Conservation (phyloP, 208 protist species). For the Crithidia bombi region DNA sequence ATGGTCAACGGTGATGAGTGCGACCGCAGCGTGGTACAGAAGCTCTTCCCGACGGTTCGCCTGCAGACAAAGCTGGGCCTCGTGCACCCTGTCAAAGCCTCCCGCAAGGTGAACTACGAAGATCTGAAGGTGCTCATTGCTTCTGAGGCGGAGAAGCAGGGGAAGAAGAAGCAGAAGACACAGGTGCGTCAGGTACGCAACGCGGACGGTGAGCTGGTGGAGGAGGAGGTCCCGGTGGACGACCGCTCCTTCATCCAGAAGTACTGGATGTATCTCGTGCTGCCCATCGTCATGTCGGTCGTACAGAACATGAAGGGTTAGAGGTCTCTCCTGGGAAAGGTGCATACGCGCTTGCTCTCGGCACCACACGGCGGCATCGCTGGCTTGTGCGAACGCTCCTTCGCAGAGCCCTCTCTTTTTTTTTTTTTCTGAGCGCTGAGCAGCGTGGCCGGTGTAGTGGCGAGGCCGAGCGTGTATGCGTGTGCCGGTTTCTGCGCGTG, state of each 20-base stretch:
- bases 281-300: constrained; percentile 69
- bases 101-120: constrained; percentile 69
- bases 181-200: constrained; percentile 50
- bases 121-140: constrained; percentile 54
- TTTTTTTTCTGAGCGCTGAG: not conserved
- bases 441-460: too few relatives aligned
- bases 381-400: not conserved
- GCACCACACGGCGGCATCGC: not conserved
- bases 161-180: constrained; percentile 38
- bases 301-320: constrained; percentile 60
- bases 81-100: constrained; percentile 38
- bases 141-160: constrained; percentile 24
- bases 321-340: not conserved
- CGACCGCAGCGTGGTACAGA: constrained; percentile 76
- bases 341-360: not conserved
- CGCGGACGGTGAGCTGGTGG: constrained; percentile 56
- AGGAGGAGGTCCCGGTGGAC: constrained; percentile 73
- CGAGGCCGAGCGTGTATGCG: too few relatives aligned
- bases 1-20: constrained; percentile 86
- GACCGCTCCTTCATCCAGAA: constrained; percentile 86
- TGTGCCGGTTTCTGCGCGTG: too few relatives aligned
- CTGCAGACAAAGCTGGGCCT: constrained; percentile 52
- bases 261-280: constrained; percentile 88
- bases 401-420: not conserved
- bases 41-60: constrained; percentile 80